A percentile compares a stretch with the other conserved stretches of the same genome.
Evolutionary conservation across 140 eudicot species (phyloP).

Genomic region (Senecio squalidus): DNA sequence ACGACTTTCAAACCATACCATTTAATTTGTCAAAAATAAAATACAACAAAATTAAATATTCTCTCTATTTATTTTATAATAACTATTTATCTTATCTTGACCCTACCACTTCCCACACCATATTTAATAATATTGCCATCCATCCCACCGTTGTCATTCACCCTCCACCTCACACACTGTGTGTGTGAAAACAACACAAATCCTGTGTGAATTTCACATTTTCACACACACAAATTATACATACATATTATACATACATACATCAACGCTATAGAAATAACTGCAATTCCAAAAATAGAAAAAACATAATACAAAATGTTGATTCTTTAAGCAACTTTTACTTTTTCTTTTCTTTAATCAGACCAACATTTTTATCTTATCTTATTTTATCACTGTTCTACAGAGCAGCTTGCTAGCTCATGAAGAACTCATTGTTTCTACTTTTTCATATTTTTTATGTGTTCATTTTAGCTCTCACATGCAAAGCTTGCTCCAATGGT

Average conservation of each 20-base stretch:
- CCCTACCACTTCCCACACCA: too few relatives aligned
- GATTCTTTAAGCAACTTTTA: conserved; percentile 10
- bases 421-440: conserved; percentile 29
- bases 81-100: too few relatives aligned
- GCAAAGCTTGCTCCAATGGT: conserved; percentile 64
- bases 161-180: conserved; percentile 1
- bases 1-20: too few relatives aligned
- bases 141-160: conserved; percentile 3
- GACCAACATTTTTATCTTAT: neutral
- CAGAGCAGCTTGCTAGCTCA: conserved; percentile 27
- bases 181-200: conserved; percentile 28
- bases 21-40: too few relatives aligned
- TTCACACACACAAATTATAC: conserved; percentile 4
- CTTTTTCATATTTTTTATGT: conserved; percentile 16
- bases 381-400: conserved; percentile 7
- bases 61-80: too few relatives aligned
- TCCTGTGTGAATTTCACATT: conserved; percentile 13
- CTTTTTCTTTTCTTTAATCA: conserved; percentile 6
- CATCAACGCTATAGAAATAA: conserved; percentile 1
- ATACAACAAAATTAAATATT: too few relatives aligned
- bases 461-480: conserved; percentile 28
- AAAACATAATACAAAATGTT: neutral
- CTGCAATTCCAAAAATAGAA: conserved; percentile 1
- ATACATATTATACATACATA: neutral
- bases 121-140: conserved; percentile 10